These are phyloP conservation scores for Wickerhamiella parazyma DNA, from an alignment of 805 yeast genomes.

Conservation along the genomic window DNA sequence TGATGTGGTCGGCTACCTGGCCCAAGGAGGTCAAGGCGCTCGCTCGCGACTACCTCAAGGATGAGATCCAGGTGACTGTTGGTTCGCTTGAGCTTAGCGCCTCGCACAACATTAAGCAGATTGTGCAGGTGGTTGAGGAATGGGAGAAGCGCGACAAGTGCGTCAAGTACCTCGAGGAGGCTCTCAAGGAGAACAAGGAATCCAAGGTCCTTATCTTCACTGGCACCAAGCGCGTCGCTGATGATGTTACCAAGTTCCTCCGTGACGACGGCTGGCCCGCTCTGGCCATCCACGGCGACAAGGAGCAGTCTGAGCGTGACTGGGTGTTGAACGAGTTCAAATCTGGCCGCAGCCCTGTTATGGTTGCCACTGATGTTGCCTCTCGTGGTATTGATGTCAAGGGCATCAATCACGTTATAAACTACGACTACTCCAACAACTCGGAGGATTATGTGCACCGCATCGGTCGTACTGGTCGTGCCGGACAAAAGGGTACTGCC, in stretches of 20 bases:
- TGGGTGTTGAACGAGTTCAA: slow-evolving; percentile 94
- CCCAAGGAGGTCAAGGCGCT: slow-evolving; percentile 93
- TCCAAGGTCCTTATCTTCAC: slow-evolving; percentile 81
- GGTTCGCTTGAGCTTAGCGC: slow-evolving; percentile 91
- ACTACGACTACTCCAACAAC: slow-evolving; percentile 96
- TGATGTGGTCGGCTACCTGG: slow-evolving; percentile 99
- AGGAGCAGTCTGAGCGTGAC: slow-evolving; percentile 94
- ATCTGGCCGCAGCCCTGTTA: slow-evolving; percentile 82
- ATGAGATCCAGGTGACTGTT: slow-evolving; percentile 90
- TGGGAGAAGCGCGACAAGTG: slow-evolving; percentile 91
- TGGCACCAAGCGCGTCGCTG: slow-evolving; percentile 87
- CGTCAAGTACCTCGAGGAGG: slow-evolving; percentile 66
- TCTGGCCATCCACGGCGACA: slow-evolving; percentile 96
- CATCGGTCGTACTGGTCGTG: slow-evolving; percentile 99
- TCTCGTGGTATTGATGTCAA: slow-evolving; percentile 99
- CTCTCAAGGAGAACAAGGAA: slow-evolving; percentile 44
- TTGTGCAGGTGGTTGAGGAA: slow-evolving; percentile 80
- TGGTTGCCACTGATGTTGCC: slow-evolving; percentile 99
- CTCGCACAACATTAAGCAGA: slow-evolving; percentile 88
- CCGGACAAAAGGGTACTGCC: slow-evolving; percentile 93
- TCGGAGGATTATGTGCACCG: slow-evolving; percentile 98
- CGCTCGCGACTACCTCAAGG: slow-evolving; percentile 80
- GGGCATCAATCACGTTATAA: slow-evolving; percentile 87
- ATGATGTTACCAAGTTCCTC: slow-evolving; percentile 78
- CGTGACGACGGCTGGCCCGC: slow-evolving; percentile 99